phyloP scores from a whole-genome alignment of 768 basidiomycete genomes.

The Boletus reticulatus region DNA sequence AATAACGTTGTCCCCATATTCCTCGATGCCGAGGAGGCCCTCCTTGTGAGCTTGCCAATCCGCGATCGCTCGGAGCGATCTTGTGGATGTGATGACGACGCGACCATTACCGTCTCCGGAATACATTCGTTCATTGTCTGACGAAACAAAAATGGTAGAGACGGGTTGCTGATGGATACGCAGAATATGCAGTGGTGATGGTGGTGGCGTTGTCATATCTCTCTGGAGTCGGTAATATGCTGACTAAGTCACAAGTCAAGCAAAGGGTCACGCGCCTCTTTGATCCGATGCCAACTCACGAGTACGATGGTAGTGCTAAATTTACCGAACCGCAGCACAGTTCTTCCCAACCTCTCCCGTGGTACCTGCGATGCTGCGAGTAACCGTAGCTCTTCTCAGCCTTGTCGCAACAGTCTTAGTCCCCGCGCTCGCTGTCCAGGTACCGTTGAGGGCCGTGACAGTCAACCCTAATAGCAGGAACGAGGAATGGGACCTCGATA shows the following conservation, averaged over 20 bases:
- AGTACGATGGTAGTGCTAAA: too few species aligned
- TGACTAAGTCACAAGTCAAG: too few species aligned
- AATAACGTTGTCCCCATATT: constrained; percentile 63
- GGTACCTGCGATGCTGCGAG: not conserved
- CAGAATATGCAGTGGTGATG: constrained; percentile 70
- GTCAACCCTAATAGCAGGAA: not conserved
- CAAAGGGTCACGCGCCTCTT: too few species aligned
- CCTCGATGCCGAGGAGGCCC: constrained; percentile 74
- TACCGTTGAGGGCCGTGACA: constrained; percentile 1
- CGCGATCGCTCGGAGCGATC: constrained; percentile 67
- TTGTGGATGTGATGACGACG: constrained; percentile 75
- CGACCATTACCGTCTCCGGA: constrained; percentile 81
- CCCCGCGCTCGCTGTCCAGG: not conserved
- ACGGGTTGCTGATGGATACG: constrained; percentile 70
- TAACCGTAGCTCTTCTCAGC: not conserved
- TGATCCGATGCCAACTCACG: too few species aligned
- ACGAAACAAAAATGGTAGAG: constrained; percentile 58
- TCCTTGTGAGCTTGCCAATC: constrained; percentile 81
- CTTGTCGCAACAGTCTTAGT: not conserved
- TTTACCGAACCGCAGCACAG: too few species aligned
- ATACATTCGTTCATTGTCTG: constrained; percentile 77
- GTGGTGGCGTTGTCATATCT: constrained; percentile 32
- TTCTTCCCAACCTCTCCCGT: too few species aligned
- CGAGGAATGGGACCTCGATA: constrained; percentile 23
- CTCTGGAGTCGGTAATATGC: too few species aligned